phyloP scores from a whole-genome alignment of 192 early-diverging fungal species.

The Podila verticillata region DNA sequence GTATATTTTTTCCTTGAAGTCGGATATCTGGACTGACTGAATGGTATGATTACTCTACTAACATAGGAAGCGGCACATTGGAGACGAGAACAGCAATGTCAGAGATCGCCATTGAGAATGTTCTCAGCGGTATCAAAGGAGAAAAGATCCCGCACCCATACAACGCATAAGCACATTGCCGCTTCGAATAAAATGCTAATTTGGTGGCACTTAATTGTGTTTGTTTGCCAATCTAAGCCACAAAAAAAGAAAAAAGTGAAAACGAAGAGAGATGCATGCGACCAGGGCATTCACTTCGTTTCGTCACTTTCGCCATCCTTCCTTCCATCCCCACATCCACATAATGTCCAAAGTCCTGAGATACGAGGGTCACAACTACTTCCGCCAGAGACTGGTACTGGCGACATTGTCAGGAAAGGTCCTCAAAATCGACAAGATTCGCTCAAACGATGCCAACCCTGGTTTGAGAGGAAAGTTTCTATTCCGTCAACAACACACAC shows the following conservation, averaged over 20 bases:
- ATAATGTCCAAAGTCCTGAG: conserved; percentile 58
- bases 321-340: background rate
- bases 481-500: background rate
- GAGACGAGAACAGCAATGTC: conserved; percentile 88
- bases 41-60: background rate
- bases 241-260: too few relatives aligned
- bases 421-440: conserved; percentile 91
- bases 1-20: background rate
- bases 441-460: conserved; percentile 85
- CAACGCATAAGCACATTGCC: background rate
- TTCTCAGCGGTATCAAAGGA: conserved; percentile 67
- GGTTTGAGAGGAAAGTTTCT: conserved; percentile 76
- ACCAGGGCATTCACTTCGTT: too few relatives aligned
- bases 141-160: conserved; percentile 53
- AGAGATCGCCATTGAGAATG: conserved; percentile 78
- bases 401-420: conserved; percentile 84
- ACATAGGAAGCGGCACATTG: conserved; percentile 73
- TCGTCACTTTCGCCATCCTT: background rate
- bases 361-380: conserved; percentile 86
- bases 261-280: too few relatives aligned
- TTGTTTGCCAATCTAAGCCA: too few relatives aligned
- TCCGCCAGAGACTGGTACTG: conserved; percentile 91
- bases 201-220: too few relatives aligned
- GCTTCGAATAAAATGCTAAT: too few relatives aligned
- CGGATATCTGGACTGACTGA: too few relatives aligned